phyloP scores from a whole-genome alignment of 2,329 filamentous ascomycete species.

The Lachnellula suecica region DNA sequence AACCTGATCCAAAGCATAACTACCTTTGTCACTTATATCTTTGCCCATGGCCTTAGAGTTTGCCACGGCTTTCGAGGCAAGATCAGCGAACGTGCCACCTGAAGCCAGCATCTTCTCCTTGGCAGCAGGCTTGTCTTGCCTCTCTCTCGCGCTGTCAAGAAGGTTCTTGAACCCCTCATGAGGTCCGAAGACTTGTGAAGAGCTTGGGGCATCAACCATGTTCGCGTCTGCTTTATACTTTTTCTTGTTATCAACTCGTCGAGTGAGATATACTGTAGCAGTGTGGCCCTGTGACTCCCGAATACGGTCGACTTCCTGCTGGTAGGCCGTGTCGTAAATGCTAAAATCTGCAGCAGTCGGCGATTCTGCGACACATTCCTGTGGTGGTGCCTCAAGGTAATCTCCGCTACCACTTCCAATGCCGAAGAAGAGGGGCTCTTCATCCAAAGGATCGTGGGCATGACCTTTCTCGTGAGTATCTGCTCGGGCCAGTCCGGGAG shows the following conservation, averaged over 20 bases:
- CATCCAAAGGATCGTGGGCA: slow-evolving; percentile 62
- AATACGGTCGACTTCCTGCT: slow-evolving; percentile 77
- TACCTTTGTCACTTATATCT: slow-evolving; percentile 19
- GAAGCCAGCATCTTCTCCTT: slow-evolving; percentile 10
- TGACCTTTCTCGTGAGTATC: slow-evolving; percentile 54
- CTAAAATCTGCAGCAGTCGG: slow-evolving; percentile 82
- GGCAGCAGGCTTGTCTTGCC: slow-evolving; percentile 5
- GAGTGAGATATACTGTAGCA: slow-evolving; percentile 58
- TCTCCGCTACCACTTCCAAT: slow-evolving; percentile 68
- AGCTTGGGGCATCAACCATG: slow-evolving; percentile 26
- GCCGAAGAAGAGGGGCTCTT: slow-evolving; percentile 65
- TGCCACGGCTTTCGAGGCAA: slow-evolving; percentile 26
- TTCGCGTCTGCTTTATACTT: slow-evolving; percentile 31
- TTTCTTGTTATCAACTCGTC: slow-evolving; percentile 44
- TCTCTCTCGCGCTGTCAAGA: slow-evolving; percentile 30
- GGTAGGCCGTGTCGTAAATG: slow-evolving; percentile 86
- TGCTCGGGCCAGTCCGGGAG: slow-evolving; percentile 35
- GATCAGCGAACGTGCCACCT: slow-evolving; percentile 21
- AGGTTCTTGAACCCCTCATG: slow-evolving; percentile 30
- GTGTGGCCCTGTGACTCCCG: slow-evolving; percentile 44
- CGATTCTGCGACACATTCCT: slow-evolving; percentile 72
- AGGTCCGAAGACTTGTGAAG: slow-evolving; percentile 15
- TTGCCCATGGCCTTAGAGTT: slow-evolving; percentile 23
- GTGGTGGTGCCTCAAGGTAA: slow-evolving; percentile 33
- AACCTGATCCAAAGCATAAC: slow-evolving; percentile 14